Percentiles rank a stretch among this genome's conserved stretches.
Conservation (phyloP, 1,284 basidiomycete genomes). For the Sporisorium reilianum region DNA sequence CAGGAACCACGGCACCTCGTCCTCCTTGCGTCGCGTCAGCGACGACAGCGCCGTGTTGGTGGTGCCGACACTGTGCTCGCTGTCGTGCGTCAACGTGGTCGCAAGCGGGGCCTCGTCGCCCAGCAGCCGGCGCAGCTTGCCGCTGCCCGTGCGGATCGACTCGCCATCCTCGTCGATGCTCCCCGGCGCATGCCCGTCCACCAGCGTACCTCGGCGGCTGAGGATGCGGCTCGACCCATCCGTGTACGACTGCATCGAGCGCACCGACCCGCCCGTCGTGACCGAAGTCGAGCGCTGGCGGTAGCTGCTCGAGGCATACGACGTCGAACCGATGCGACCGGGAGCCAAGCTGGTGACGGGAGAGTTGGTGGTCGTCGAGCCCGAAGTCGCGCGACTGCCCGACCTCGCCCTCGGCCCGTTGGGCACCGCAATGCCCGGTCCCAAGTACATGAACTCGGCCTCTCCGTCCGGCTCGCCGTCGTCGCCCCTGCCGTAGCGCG, state of each 20-base stretch:
- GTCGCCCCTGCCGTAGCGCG: conserved; percentile 20
- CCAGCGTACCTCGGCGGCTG: conserved; percentile 46
- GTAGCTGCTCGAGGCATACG: conserved; percentile 21
- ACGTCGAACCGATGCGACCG: conserved; percentile 15
- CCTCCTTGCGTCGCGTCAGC: conserved; percentile 36
- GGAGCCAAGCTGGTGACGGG: conserved; percentile 39
- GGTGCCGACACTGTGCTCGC: conserved; percentile 32
- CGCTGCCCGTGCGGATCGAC: conserved; percentile 18
- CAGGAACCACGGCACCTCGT: conserved; percentile 80
- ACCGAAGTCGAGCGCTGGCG: conserved; percentile 55
- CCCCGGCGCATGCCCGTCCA: conserved; percentile 22
- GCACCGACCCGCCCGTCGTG: conserved; percentile 47
- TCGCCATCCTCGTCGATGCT: conserved; percentile 49
- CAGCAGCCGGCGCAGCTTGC: conserved; percentile 75
- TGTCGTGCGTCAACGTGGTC: conserved; percentile 34
- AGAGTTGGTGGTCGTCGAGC: conserved; percentile 29
- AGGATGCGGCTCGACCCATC: conserved; percentile 25
- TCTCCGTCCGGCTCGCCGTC: conserved; percentile 32
- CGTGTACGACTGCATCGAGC: conserved; percentile 38
- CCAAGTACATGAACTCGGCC: conserved; percentile 59
- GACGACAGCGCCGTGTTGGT: conserved; percentile 21
- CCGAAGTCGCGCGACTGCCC: conserved; percentile 20
- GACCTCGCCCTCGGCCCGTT: conserved; percentile 51
- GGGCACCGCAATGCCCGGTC: conserved; percentile 60
- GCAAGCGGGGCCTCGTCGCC: conserved; percentile 75